Evolutionary conservation across 2,329 filamentous ascomycete genomes (phyloP), one percentile per base, ranked within the genome.

Genomic region (Dothideomycetes sp.): DNA sequence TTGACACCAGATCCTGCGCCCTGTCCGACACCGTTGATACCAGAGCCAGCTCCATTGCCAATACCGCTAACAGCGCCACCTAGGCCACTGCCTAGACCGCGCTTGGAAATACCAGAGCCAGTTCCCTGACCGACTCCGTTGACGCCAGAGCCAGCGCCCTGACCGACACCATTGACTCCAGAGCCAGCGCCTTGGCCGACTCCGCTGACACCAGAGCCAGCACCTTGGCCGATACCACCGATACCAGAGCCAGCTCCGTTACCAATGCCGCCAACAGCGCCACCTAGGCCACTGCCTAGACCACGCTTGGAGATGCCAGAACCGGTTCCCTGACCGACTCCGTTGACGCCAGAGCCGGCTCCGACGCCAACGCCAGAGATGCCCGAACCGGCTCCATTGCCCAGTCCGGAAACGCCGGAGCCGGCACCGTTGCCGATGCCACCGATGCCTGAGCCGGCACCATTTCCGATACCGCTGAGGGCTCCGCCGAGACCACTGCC

Each of bases 21-120:
- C 10, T 27, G 8, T 22, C 31, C 16, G 4, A 55, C 38, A 0
- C 64, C 33, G 5, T 15, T 11, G 9, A 30, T 30, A 30, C 28
- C 28, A 16, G 10, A 24, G 12, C 33, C 33, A 6, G 33, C 10
- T 12, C 33, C 33, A 16, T 25, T 16, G 15, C 33, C 33, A 6
- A 36, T 36, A 11, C 33, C 33, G 9, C n/a, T 11, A 23, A 36
- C 20, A 17, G 19, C 33, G 10, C 10, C 15, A 10, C 33, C 33
- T 11, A 23, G 16, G 17, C 31, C 31, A 9, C 20, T 25, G 13
- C 33, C 33, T 4, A 35, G 12, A 11, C 33, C 33, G 1, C 28
- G 10, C 28, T 30, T 30, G 8, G 20, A 24, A 22, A 35, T 20
- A n/a, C 33, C 33, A 12, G 7, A 13, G 3, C 33, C 33, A 36